Percentiles rank a stretch among this genome's conserved stretches.
Conservation (phyloP, 2,329 filamentous ascomycete species). For the Chrysoporthe austroafricana region DNA sequence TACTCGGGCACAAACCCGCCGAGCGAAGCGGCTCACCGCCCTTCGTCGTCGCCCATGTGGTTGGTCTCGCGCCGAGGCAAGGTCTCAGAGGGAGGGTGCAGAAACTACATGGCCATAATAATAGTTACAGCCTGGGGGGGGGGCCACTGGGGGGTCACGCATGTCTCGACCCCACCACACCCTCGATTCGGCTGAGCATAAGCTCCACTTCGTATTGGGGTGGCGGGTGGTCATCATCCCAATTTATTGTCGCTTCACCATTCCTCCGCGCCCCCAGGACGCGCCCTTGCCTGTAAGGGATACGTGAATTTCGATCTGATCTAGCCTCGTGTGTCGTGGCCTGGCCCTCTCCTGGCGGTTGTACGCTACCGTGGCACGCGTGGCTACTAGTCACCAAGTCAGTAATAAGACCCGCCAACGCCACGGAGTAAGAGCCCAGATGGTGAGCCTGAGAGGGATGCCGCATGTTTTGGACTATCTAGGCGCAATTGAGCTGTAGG, state of each 20-base stretch:
- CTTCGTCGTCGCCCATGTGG: background rate
- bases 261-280: background rate
- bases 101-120: no score
- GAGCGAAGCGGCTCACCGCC: background rate
- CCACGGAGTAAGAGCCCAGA: background rate
- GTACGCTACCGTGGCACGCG: background rate
- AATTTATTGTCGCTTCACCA: background rate
- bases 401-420: no score
- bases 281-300: background rate
- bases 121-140: no score
- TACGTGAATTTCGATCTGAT: background rate
- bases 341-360: background rate
- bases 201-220: conserved; percentile 2
- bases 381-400: no score
- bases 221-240: conserved; percentile 4
- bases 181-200: no score
- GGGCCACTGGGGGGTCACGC: no score
- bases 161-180: no score
- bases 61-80: no score
- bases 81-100: no score
- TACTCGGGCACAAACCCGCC: background rate
- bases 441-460: conserved; percentile 16
- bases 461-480: conserved; percentile 26
- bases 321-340: background rate
- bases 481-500: conserved; percentile 26